These are phyloP conservation scores for Diaporthe destruens DNA, from an alignment of 2,329 filamentous ascomycete genomes.

Conservation along the genomic window DNA sequence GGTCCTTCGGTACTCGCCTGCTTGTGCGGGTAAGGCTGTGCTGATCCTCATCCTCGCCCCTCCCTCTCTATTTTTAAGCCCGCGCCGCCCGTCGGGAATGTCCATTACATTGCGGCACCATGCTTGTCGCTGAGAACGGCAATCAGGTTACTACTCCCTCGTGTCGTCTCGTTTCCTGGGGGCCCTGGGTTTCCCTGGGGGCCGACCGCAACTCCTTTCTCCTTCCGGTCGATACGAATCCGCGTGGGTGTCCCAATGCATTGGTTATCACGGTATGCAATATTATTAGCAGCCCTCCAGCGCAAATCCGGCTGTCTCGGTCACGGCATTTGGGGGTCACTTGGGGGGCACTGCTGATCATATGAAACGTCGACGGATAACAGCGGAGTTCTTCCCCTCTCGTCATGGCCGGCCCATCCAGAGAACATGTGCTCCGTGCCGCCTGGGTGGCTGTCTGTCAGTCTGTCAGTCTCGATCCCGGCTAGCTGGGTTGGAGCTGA, in stretches of 20 bases:
- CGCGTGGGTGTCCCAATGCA: background rate
- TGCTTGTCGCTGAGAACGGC: slow-evolving; percentile 28
- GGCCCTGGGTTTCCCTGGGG: background rate
- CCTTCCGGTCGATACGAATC: slow-evolving; percentile 18
- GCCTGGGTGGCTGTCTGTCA: slow-evolving; percentile 31
- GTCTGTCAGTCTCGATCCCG: slow-evolving; percentile 16
- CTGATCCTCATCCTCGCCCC: slow-evolving; percentile 38
- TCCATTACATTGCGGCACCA: slow-evolving; percentile 7
- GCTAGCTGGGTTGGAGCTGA: slow-evolving; percentile 23
- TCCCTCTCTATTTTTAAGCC: slow-evolving; percentile 29
- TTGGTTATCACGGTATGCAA: background rate
- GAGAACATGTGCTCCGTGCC: slow-evolving; percentile 26
- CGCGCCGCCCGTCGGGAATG: slow-evolving; percentile 3
- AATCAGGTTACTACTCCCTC: slow-evolving; percentile 11
- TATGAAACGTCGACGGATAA: slow-evolving; percentile 30
- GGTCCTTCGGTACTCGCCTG: slow-evolving; percentile 32
- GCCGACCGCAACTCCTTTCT: slow-evolving; percentile 4
- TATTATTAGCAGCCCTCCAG: slow-evolving; percentile 23
- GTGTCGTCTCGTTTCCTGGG: slow-evolving; percentile 5
- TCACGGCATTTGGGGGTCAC: slow-evolving; percentile 13
- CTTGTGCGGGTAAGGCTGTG: slow-evolving; percentile 26
- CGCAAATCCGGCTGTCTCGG: slow-evolving; percentile 32
- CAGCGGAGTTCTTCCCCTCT: slow-evolving; percentile 6
- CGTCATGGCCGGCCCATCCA: background rate
- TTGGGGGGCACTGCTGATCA: slow-evolving; percentile 24